These are phyloP conservation scores for Colletotrichum nymphaeae DNA, from an alignment of 2,329 filamentous ascomycete species.

Conservation along the genomic window DNA sequence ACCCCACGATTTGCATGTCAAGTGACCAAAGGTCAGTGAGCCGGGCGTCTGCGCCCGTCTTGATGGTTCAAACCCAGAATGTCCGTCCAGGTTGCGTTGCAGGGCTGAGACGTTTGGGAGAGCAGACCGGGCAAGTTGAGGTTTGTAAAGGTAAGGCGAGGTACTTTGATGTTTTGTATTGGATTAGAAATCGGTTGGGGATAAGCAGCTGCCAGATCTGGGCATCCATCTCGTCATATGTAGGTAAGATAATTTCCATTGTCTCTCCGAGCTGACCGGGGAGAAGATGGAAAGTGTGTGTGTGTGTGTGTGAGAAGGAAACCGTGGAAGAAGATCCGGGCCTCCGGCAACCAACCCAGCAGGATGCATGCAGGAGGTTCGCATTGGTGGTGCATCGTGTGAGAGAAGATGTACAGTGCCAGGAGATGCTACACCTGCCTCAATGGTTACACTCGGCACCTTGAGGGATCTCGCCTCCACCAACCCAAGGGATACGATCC, in stretches of 20 bases:
- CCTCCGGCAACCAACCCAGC: constrained; percentile 7
- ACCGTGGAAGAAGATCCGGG: constrained; percentile 30
- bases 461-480: neutral
- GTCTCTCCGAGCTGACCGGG: neutral
- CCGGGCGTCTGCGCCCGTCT: neutral
- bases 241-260: neutral
- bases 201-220: neutral
- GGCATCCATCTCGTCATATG: constrained; percentile 8
- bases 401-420: neutral
- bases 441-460: constrained; percentile 33
- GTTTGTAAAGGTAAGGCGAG: no score
- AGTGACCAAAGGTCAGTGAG: constrained; percentile 16
- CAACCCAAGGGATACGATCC: neutral
- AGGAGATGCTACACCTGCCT: constrained; percentile 9
- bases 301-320: neutral
- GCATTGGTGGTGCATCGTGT: neutral
- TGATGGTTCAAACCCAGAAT: neutral
- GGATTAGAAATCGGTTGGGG: neutral
- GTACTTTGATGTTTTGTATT: neutral
- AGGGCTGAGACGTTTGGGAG: neutral
- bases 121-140: no score
- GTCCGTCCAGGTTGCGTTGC: neutral
- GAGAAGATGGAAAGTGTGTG: neutral
- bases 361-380: constrained; percentile 18
- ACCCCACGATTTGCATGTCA: constrained; percentile 23